A percentile compares a stretch with the other conserved stretches of the same genome.
Conservation (phyloP, 164 flowering plant genomes). For the Warburgia ugandensis region DNA sequence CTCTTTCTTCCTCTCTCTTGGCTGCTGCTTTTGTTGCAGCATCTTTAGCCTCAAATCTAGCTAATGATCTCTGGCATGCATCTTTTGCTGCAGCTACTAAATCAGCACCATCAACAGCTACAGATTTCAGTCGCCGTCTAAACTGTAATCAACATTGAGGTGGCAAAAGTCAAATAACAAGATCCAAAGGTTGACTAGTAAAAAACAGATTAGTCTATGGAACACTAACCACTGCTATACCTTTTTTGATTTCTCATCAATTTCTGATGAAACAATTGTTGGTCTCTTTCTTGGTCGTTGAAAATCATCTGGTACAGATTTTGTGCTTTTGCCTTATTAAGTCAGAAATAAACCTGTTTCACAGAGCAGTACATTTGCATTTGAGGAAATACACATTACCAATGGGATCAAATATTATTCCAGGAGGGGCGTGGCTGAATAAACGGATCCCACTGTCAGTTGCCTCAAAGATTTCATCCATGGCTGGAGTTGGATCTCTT, state of each 20-base stretch:
- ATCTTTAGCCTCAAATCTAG: constrained; percentile 57
- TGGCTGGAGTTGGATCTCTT: constrained; percentile 14
- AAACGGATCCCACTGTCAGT: constrained; percentile 54
- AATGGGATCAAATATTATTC: constrained; percentile 60
- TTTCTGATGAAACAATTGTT: constrained; percentile 49
- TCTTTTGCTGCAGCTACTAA: constrained; percentile 56
- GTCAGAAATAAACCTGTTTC: background rate
- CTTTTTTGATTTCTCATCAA: constrained; percentile 79
- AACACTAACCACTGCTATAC: constrained; percentile 27
- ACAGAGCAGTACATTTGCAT: background rate
- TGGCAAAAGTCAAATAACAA: background rate
- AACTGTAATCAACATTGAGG: constrained; percentile 41
- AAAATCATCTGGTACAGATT: constrained; percentile 41
- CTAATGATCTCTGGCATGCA: constrained; percentile 46
- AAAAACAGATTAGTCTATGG: background rate
- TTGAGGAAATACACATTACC: constrained; percentile 30
- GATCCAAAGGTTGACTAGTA: no score
- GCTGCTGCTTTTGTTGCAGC: constrained; percentile 62
- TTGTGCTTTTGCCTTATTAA: background rate
- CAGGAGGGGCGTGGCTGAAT: constrained; percentile 61
- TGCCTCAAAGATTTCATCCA: constrained; percentile 14
- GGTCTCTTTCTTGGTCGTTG: constrained; percentile 68
- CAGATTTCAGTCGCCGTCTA: constrained; percentile 38
- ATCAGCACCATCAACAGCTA: constrained; percentile 64
- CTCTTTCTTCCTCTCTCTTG: constrained; percentile 81